phyloP scores from a whole-genome alignment of 208 protist species.

The Eutreptiella sp. region DNA sequence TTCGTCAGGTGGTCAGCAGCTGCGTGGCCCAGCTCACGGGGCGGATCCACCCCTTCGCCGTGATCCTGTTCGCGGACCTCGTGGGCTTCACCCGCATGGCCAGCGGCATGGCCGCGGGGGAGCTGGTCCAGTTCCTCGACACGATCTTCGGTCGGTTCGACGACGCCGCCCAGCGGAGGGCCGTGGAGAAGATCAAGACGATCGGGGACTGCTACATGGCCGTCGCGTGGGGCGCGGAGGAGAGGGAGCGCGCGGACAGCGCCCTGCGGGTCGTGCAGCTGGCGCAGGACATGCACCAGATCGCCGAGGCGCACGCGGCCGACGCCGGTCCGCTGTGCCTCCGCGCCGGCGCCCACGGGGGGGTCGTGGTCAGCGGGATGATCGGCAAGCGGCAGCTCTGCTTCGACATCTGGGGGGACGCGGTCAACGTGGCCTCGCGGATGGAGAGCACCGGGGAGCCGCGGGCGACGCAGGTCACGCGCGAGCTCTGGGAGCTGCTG shows the following conservation, averaged over 20 bases:
- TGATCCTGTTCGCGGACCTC: slow-evolving; percentile 13
- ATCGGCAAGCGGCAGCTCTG: slow-evolving; percentile 9
- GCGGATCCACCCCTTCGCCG: too few relatives aligned
- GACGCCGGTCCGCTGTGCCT: background rate
- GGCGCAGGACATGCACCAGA: background rate
- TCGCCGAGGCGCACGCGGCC: too few relatives aligned
- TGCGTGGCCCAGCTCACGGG: too few relatives aligned
- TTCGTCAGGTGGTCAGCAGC: too few relatives aligned
- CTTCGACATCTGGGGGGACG: slow-evolving; percentile 23
- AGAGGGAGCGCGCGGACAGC: background rate
- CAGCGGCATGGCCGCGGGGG: background rate
- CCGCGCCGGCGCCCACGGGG: slow-evolving; percentile 8
- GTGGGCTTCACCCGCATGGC: slow-evolving; percentile 5
- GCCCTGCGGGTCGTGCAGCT: too few relatives aligned
- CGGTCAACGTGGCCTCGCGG: slow-evolving; percentile 17
- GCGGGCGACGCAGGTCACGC: too few relatives aligned
- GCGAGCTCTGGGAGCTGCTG: too few relatives aligned
- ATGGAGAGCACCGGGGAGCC: slow-evolving; percentile 24
- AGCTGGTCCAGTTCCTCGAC: slow-evolving; percentile 2
- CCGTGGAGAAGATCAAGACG: slow-evolving; percentile 22
- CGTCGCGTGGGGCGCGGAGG: background rate
- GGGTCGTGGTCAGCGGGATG: slow-evolving; percentile 7
- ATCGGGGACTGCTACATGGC: slow-evolving; percentile 26
- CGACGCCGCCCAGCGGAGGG: background rate
- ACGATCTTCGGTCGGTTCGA: slow-evolving; percentile 17